These are phyloP conservation scores for Leishmania braziliensis DNA, from an alignment of 208 protist species.

Conservation along the genomic window DNA sequence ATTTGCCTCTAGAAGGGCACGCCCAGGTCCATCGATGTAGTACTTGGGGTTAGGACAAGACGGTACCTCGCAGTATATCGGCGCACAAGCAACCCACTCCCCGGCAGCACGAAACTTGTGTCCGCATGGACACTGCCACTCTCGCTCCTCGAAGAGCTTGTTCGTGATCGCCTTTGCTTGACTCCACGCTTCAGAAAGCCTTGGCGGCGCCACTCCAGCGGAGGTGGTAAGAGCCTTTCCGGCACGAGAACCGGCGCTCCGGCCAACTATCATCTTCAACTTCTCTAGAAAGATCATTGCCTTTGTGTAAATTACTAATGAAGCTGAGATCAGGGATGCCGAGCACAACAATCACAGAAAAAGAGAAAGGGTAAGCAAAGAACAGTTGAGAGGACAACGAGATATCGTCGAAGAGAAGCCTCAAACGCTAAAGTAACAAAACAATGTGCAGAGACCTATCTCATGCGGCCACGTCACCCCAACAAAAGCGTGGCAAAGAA, in stretches of 20 bases:
- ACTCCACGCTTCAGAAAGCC: constrained; percentile 53
- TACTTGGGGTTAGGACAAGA: constrained; percentile 91
- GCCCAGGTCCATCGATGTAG: constrained; percentile 85
- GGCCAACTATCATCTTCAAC: constrained; percentile 79
- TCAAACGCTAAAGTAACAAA: background rate
- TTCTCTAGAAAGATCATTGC: constrained; percentile 69
- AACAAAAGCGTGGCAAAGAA: background rate
- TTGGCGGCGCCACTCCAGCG: constrained; percentile 36
- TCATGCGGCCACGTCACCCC: background rate
- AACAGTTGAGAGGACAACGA: background rate
- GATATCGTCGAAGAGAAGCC: background rate
- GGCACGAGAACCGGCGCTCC: constrained; percentile 40
- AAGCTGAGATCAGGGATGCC: background rate
- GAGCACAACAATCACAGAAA: background rate
- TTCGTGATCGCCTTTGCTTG: constrained; percentile 65
- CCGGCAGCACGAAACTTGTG: constrained; percentile 86
- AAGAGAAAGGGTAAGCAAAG: background rate
- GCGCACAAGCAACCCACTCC: constrained; percentile 83
- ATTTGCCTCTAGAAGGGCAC: constrained; percentile 82
- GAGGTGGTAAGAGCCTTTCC: constrained; percentile 57
- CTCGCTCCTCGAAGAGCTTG: constrained; percentile 75
- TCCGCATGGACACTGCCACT: constrained; percentile 92
- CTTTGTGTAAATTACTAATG: background rate
- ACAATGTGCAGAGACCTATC: background rate
- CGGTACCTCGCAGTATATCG: constrained; percentile 88